Conservation (phyloP, 2,329 filamentous ascomycete species). For the Thermomyces lanuginosus region DNA sequence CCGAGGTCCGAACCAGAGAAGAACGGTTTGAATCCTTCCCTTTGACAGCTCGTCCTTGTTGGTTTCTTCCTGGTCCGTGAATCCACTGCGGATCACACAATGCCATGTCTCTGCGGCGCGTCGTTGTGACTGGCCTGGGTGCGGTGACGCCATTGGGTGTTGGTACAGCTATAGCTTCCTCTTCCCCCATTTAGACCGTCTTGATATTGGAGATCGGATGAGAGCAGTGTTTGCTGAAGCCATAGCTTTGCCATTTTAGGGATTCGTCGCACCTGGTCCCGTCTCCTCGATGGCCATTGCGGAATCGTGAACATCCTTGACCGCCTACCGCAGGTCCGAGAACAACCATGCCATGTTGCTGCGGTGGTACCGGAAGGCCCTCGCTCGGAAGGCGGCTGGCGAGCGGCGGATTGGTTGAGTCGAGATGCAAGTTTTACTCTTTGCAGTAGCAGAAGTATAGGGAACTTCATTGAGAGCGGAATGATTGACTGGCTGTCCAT, state of each 20-base stretch:
- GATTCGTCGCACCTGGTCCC: conserved; percentile 59
- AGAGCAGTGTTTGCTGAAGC: no score
- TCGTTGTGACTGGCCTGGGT: conserved; percentile 71
- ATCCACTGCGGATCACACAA: conserved; percentile 4
- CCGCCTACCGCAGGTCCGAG: conserved; percentile 47
- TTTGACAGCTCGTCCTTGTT: conserved; percentile 3
- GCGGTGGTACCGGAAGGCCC: conserved; percentile 55
- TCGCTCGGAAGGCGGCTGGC: conserved; percentile 29
- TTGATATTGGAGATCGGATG: no score
- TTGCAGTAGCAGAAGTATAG: no score
- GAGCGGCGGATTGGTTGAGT: conserved; percentile 28
- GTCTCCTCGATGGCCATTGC: conserved; percentile 61
- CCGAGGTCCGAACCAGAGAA: no score
- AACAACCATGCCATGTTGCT: conserved; percentile 70
- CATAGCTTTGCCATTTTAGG: conserved; percentile 21
- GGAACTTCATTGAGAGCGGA: no score
- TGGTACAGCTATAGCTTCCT: conserved; percentile 31
- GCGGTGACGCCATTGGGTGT: conserved; percentile 72
- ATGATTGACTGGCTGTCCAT: conserved; percentile 5
- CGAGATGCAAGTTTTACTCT: conserved; percentile 19
- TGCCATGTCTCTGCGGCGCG: conserved; percentile 42
- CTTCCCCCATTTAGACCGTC: conserved; percentile 1
- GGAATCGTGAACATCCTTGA: conserved; percentile 60
- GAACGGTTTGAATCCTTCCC: no score
- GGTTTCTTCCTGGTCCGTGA: background rate